Evolutionary conservation across 2,329 filamentous ascomycete species (phyloP).

Genomic region (Venturia carpophila): DNA sequence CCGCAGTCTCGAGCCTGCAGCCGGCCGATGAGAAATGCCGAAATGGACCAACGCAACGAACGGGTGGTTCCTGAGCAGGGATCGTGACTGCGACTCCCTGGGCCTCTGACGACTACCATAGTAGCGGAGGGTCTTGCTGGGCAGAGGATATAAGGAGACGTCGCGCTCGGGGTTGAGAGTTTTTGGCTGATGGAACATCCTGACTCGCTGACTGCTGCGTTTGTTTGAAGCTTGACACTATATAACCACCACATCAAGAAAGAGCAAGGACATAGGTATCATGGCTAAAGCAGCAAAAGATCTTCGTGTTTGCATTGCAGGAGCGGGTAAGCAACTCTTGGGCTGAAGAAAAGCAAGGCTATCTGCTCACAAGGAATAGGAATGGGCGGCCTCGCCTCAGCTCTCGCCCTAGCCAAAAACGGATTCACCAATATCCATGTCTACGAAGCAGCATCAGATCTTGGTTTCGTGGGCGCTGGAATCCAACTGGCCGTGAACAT

Average conservation of each 20-base stretch:
- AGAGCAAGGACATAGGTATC: not conserved
- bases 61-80: not conserved
- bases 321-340: constrained; percentile 39
- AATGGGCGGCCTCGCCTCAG: constrained; percentile 69
- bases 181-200: not conserved
- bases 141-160: not conserved
- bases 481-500: constrained; percentile 82
- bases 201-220: not conserved
- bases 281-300: constrained; percentile 4
- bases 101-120: not conserved
- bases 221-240: not conserved
- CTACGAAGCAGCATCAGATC: constrained; percentile 62
- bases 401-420: constrained; percentile 65
- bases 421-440: constrained; percentile 68
- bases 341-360: not conserved
- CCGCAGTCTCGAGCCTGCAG: not conserved
- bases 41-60: constrained; percentile 2
- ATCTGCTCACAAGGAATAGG: constrained; percentile 38
- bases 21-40: not conserved
- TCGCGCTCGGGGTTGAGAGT: not conserved
- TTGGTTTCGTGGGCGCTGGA: constrained; percentile 77
- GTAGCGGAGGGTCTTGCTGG: not conserved
- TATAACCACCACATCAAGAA: not conserved
- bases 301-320: constrained; percentile 39
- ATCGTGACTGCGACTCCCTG: not conserved